These are phyloP conservation scores for Monosporascus ibericus DNA, from an alignment of 2,329 filamentous ascomycete genomes.

Conservation along the genomic window DNA sequence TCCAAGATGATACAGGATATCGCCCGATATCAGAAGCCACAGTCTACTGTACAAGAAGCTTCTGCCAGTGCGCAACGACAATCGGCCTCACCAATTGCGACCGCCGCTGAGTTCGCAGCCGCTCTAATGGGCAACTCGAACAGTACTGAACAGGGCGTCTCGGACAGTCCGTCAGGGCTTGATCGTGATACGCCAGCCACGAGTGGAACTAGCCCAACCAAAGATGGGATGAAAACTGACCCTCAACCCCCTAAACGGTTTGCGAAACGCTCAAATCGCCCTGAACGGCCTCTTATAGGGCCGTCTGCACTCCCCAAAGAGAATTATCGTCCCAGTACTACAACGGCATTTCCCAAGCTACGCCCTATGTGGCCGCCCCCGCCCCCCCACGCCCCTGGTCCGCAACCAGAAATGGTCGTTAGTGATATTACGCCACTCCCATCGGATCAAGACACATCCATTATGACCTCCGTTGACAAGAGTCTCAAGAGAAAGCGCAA, in stretches of 20 bases:
- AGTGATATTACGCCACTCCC: not conserved
- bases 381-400: not conserved
- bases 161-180: not conserved
- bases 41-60: not conserved
- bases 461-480: too few relatives aligned
- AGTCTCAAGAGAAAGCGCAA: too few relatives aligned
- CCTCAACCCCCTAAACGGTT: not conserved
- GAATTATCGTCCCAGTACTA: not conserved
- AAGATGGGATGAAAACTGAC: not conserved
- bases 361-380: not conserved
- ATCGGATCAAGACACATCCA: too few relatives aligned
- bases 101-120: not conserved
- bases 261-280: constrained; percentile 2
- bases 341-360: not conserved
- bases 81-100: not conserved
- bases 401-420: not conserved
- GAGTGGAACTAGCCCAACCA: not conserved
- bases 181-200: not conserved
- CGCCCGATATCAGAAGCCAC: not conserved
- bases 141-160: not conserved
- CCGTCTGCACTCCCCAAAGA: not conserved
- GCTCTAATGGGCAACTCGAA: not conserved
- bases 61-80: not conserved
- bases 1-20: not conserved
- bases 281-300: not conserved